These are phyloP conservation scores for Xylaria grammica DNA, from an alignment of 495 filamentous ascomycete species.

Conservation along the genomic window DNA sequence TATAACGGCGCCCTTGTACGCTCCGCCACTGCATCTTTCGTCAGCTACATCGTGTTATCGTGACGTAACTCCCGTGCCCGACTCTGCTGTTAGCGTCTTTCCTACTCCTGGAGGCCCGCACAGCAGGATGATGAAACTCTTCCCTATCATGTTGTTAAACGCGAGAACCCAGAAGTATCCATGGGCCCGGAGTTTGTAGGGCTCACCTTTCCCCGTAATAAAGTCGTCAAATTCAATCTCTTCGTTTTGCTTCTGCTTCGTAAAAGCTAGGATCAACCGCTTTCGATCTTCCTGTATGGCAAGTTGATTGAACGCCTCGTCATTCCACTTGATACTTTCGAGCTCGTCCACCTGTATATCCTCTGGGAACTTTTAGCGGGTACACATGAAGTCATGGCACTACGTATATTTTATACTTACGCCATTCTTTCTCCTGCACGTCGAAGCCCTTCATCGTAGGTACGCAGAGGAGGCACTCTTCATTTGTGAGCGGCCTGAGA, in stretches of 20 bases:
- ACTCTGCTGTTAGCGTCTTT: constrained; percentile 5
- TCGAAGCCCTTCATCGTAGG: too few relatives aligned
- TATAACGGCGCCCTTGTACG: not conserved
- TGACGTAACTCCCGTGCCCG: not conserved
- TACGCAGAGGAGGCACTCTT: too few relatives aligned
- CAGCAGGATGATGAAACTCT: not conserved
- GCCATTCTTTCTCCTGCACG: too few relatives aligned
- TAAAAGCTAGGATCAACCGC: too few relatives aligned
- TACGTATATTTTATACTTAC: too few relatives aligned
- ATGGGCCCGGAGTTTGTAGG: not conserved
- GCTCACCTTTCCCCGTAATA: constrained; percentile 1
- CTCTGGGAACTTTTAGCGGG: too few relatives aligned
- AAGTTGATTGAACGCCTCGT: too few relatives aligned
- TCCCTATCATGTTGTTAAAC: not conserved
- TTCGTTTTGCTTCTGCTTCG: constrained; percentile 1
- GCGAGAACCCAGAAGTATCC: not conserved
- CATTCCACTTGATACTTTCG: too few relatives aligned
- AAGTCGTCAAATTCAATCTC: not conserved
- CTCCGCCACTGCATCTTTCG: not conserved
- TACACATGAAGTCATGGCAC: too few relatives aligned
- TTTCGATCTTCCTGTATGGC: too few relatives aligned
- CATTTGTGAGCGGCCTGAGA: too few relatives aligned
- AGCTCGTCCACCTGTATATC: too few relatives aligned
- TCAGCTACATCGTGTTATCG: not conserved
- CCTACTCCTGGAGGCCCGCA: constrained; percentile 6